Evolutionary conservation across 306 rosid genomes (phyloP), one percentile per base, ranked within the genome.

Genomic region (Macrotyloma uniflorum): DNA sequence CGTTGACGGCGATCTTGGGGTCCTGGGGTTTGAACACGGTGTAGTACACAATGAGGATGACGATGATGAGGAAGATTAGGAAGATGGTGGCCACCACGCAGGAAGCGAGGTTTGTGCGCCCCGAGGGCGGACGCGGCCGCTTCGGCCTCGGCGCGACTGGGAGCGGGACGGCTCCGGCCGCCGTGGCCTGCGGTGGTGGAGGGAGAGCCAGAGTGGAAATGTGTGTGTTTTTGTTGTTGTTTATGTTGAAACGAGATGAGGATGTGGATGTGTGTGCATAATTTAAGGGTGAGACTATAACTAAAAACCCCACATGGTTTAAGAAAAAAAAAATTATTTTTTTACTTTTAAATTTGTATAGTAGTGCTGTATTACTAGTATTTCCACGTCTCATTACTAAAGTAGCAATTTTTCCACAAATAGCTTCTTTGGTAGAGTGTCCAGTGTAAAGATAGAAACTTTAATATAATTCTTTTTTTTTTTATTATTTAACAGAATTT

Each of bases 91-190:
- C 98, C 0, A 92, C 98, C 0, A 90, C 80, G 71, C 98, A 95
- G 0, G 98, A 95, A 16, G 98, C 98, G 2, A 95, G 82, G 91
- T 91, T 95, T 1, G 98, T 89, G 3, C 98, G 90, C 3, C 98
- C 98, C 0, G 97, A 93, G 0, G 91, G 91, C 5, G 91, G 93
- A 12, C 86, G 84, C 8, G 94, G 94, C 46, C 89, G 84, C 47
- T 65, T 83, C 19, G 83, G 51, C 38, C 72, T 40, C 7, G 42
- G 76, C 11, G 46, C 70, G 0, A 14, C 33, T 10, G 53, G 13
- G 3, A 55, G 13, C 33, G 61, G 10, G 0, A 4, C 6, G 59
- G 75, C 35, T 42, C 67, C 68, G 65, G 26, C 86, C 71, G 83
- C 83, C 86, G 61, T 47, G 65, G 73, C 22, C n/a, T 36, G 62